Evolutionary conservation across 2,329 filamentous ascomycete genomes (phyloP).

Genomic region (Arthrobotrys sphaeroides): DNA sequence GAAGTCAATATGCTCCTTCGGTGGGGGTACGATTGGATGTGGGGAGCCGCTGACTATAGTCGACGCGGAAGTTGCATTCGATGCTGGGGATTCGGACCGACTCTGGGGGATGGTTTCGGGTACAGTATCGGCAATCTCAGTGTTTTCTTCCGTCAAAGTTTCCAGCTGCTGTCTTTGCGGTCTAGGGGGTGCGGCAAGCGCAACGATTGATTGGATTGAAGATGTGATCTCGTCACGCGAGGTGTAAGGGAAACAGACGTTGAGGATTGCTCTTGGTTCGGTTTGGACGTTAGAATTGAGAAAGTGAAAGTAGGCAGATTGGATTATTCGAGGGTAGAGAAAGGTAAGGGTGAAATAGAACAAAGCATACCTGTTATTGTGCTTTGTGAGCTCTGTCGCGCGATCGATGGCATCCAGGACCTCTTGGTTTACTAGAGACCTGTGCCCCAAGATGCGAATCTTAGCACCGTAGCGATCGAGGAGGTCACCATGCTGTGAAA

Average conservation of each 20-base stretch:
- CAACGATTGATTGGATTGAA: conserved; percentile 85
- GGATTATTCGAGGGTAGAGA: conserved; percentile 18
- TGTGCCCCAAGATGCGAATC: conserved; percentile 84
- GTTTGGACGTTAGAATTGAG: not conserved
- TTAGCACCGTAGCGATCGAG: conserved; percentile 91
- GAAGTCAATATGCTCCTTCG: conserved; percentile 46
- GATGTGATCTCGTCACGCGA: conserved; percentile 94
- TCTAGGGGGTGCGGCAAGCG: conserved; percentile 43
- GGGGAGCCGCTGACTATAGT: conserved; percentile 38
- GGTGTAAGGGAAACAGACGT: conserved; percentile 98
- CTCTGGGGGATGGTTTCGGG: conserved; percentile 7
- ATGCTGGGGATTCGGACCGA: conserved; percentile 38
- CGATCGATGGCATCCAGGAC: conserved; percentile 88
- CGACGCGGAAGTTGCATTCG: conserved; percentile 41
- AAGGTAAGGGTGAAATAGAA: too few relatives aligned
- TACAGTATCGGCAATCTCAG: conserved; percentile 5
- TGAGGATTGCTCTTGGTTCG: conserved; percentile 71
- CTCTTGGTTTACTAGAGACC: conserved; percentile 83
- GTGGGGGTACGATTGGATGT: not conserved
- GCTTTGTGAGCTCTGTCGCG: conserved; percentile 84
- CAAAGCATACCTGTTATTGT: conserved; percentile 83
- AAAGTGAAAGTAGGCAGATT: not conserved
- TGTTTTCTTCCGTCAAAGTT: conserved; percentile 24
- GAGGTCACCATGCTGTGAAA: conserved; percentile 91
- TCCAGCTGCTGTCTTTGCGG: conserved; percentile 19